phyloP scores from a whole-genome alignment of 805 yeast genomes.

The Wickerhamiella musiphila region DNA sequence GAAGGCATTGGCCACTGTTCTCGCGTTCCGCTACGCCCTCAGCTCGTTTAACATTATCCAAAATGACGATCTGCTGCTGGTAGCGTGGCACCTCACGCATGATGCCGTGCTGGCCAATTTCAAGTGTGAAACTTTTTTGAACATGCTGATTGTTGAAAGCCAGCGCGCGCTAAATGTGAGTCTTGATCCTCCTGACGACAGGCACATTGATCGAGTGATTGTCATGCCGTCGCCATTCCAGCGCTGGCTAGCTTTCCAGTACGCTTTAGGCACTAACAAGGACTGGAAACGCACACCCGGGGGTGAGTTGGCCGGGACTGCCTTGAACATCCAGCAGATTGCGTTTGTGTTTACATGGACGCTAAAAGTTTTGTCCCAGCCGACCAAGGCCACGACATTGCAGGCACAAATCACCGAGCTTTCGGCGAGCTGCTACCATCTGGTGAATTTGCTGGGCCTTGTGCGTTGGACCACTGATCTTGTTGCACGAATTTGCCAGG shows the following conservation, averaged over 20 bases:
- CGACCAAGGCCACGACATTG: conserved; percentile 7
- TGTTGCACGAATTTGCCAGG: conserved; percentile 55
- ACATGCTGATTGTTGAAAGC: conserved; percentile 39
- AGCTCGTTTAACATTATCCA: conserved; percentile 51
- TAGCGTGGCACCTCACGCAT: conserved; percentile 33
- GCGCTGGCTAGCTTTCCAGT: conserved; percentile 49
- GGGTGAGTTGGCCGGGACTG: conserved; percentile 38
- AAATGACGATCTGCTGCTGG: conserved; percentile 51
- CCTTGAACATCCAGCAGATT: conserved; percentile 50
- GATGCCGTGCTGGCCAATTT: conserved; percentile 13
- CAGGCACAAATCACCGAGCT: conserved; percentile 28
- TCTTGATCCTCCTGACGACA: conserved; percentile 49
- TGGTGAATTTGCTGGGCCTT: conserved; percentile 38
- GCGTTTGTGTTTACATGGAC: conserved; percentile 60
- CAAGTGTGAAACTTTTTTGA: conserved; percentile 20
- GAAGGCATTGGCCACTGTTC: conserved; percentile 29
- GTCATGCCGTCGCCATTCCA: conserved; percentile 60
- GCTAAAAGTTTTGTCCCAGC: conserved; percentile 25
- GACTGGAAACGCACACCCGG: conserved; percentile 31
- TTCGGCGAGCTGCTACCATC: conserved; percentile 16
- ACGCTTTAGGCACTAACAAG: conserved; percentile 36
- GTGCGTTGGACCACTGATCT: conserved; percentile 78
- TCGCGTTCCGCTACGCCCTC: conserved; percentile 50
- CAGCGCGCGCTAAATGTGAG: conserved; percentile 63
- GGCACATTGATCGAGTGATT: conserved; percentile 48